phyloP scores from a whole-genome alignment of 2,329 filamentous ascomycete species.

The Metarhizium robertsii region DNA sequence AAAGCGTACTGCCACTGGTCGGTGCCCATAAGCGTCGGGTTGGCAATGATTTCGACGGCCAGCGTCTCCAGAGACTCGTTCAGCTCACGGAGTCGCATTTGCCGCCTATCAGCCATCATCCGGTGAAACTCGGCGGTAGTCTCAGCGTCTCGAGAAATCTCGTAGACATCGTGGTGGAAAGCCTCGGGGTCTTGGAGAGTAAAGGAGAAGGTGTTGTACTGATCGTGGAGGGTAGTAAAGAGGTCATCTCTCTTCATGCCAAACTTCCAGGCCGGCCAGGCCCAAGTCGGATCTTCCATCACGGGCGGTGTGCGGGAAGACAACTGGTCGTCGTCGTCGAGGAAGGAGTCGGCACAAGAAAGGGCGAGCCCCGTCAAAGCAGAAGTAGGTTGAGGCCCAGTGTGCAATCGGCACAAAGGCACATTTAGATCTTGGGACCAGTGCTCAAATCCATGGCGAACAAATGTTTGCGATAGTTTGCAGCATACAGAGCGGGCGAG shows the following conservation, averaged over 20 bases:
- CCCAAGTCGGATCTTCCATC: constrained; percentile 46
- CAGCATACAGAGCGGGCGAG: not conserved
- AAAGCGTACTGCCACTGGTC: constrained; percentile 50
- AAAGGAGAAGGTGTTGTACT: constrained; percentile 49
- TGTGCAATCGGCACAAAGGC: constrained; percentile 7
- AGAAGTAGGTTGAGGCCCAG: constrained; percentile 1
- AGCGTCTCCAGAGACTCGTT: constrained; percentile 47
- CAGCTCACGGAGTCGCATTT: constrained; percentile 44
- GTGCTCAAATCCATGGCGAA: constrained; percentile 12
- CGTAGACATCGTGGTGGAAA: constrained; percentile 52
- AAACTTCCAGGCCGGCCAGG: constrained; percentile 55
- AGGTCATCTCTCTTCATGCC: constrained; percentile 51
- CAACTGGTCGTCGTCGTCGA: not conserved
- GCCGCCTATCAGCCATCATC: constrained; percentile 43
- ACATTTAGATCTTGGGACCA: constrained; percentile 5
- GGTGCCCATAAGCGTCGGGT: constrained; percentile 47
- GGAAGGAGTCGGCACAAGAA: not conserved
- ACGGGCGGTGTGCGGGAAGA: constrained; percentile 9
- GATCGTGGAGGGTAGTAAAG: constrained; percentile 46
- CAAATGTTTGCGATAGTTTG: constrained; percentile 3
- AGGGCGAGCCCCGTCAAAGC: not conserved
- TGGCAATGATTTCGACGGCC: constrained; percentile 51
- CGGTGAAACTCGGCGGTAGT: constrained; percentile 45
- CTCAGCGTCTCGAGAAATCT: constrained; percentile 42
- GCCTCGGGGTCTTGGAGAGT: constrained; percentile 50